Base-by-base conservation (phyloP, 2,329 filamentous ascomycete genomes). In the Aspergillus sergii region DNA sequence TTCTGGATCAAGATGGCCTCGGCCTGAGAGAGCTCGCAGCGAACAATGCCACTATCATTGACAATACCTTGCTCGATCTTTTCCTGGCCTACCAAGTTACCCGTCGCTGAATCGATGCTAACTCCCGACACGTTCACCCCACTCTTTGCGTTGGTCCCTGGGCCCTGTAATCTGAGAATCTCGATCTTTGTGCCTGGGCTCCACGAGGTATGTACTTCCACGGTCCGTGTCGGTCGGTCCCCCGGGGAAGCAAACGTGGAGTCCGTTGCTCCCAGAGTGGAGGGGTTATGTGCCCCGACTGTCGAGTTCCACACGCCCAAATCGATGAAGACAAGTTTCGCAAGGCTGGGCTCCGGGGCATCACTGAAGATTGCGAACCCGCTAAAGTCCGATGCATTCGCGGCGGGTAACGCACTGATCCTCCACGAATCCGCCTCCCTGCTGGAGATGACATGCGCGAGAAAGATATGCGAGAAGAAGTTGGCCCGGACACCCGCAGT, bases 71-170 rank as follows among this genome's bases (percentile, higher is more conserved):
- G 23, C 7, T 62, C 61, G 7, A 12, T 4, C 11, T n/a, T 19
- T 32, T 23, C 12, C n/a, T 43, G 8, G 8, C 61, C 61, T 3
- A 60, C 48, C 41, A 43, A 11, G 16, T 54, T 26, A 1, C 61
- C 61, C 21, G 61, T 50, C n/a, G 7, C 16, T 6, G 28, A 14
- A 43, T 60, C 57, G 9, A 63, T 9, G 9, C 43, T 39, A 3
- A 63, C 14, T 4, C 61, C 61, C 12, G 61, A 63, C 11, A 63
- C 61, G 10, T 7, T 53, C 14, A 63, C 61, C 4, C 23, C 57
- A 51, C 57, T 63, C 51, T 63, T 63, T 12, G 61, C 61, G 32
- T 63, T 63, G 9, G 57, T 63, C 2, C 61, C 61, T 34, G 61
- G 61, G 2, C 61, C 61, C 57, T 63, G 61, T 4, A 63, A 21